phyloP scores from a whole-genome alignment of 192 early-diverging fungal species.

The Mycoemilia scoparia region DNA sequence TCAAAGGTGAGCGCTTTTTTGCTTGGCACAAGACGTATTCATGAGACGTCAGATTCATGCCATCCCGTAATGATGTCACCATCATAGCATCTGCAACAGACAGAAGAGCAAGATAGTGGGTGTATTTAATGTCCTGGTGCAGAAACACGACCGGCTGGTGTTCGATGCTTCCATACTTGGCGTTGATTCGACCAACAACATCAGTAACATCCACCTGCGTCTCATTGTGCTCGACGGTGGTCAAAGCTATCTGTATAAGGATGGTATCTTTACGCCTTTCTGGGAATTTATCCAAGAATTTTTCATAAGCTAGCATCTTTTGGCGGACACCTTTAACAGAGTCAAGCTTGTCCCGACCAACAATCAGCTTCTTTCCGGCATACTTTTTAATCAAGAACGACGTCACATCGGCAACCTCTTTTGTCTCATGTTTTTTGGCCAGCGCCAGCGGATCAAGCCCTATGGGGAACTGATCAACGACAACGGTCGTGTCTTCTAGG shows the following conservation, averaged over 20 bases:
- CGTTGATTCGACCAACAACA: slow-evolving; percentile 83
- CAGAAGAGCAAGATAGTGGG: slow-evolving; percentile 79
- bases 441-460: slow-evolving; percentile 71
- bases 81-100: slow-evolving; percentile 74
- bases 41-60: slow-evolving; percentile 93
- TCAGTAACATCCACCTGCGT: slow-evolving; percentile 70
- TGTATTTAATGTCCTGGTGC: slow-evolving; percentile 80
- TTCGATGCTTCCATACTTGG: slow-evolving; percentile 72
- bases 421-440: slow-evolving; percentile 44
- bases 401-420: slow-evolving; percentile 58
- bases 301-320: slow-evolving; percentile 83
- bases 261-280: slow-evolving; percentile 86
- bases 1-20: slow-evolving; percentile 58
- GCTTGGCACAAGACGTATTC: slow-evolving; percentile 88
- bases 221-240: slow-evolving; percentile 83
- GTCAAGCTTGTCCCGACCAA: slow-evolving; percentile 91
- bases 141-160: slow-evolving; percentile 80
- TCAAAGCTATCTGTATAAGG: slow-evolving; percentile 84
- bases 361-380: slow-evolving; percentile 79
- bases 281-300: slow-evolving; percentile 67
- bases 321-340: slow-evolving; percentile 90
- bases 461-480: slow-evolving; percentile 88
- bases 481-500: slow-evolving; percentile 56
- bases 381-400: slow-evolving; percentile 67
- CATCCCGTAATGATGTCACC: slow-evolving; percentile 83